These are phyloP conservation scores for Lactifluus hygrophoroides DNA, from an alignment of 768 basidiomycete species.

Conservation along the genomic window DNA sequence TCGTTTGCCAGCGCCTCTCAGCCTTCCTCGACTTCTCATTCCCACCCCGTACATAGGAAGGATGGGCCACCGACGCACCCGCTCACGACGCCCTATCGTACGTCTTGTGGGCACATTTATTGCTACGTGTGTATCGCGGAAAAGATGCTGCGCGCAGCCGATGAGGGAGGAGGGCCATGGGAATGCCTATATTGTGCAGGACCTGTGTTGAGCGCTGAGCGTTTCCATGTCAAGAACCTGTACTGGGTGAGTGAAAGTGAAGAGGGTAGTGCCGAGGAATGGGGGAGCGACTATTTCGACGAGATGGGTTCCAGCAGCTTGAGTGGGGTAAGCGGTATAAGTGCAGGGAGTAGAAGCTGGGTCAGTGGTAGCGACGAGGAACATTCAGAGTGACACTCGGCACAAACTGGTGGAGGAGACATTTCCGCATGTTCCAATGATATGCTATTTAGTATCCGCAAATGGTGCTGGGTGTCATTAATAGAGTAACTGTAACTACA, in stretches of 20 bases:
- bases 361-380: slow-evolving; percentile 19
- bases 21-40: slow-evolving; percentile 17
- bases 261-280: slow-evolving; percentile 47
- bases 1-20: slow-evolving; percentile 27
- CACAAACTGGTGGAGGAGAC: background rate
- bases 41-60: slow-evolving; percentile 25
- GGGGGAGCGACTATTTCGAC: slow-evolving; percentile 36
- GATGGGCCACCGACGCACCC: slow-evolving; percentile 49
- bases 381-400: slow-evolving; percentile 11
- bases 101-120: slow-evolving; percentile 79
- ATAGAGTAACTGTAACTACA: background rate
- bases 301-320: slow-evolving; percentile 20
- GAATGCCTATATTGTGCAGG: slow-evolving; percentile 76
- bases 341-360: slow-evolving; percentile 20
- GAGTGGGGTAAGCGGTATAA: slow-evolving; percentile 20
- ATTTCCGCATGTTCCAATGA: background rate
- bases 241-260: slow-evolving; percentile 29
- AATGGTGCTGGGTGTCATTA: background rate
- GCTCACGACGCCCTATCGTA: slow-evolving; percentile 73
- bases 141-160: slow-evolving; percentile 63
- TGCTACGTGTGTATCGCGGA: slow-evolving; percentile 92
- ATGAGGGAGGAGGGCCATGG: slow-evolving; percentile 64
- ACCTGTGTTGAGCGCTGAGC: slow-evolving; percentile 52
- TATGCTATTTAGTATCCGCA: background rate
- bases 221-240: slow-evolving; percentile 33